Evolutionary conservation across 225 moss, liverwort and hornwort species (phyloP), one percentile per base, ranked within the genome.

Genomic region (Sphagnum tenellum): DNA sequence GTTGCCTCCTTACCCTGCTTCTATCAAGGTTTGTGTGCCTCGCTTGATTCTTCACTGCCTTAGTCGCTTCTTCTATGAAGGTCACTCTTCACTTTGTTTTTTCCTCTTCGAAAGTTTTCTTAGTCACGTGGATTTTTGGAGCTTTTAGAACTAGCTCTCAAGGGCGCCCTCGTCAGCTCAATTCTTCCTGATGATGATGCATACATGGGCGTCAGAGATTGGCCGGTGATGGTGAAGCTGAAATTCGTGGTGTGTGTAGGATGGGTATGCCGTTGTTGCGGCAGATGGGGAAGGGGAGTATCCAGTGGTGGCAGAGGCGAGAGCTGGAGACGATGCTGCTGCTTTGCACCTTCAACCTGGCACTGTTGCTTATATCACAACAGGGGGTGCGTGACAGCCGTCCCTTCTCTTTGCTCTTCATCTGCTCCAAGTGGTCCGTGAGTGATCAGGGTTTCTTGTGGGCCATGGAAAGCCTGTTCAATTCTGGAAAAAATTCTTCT

Each of bases 231-330:
- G 29, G 29, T 29, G 29, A 29, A 29, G 29, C 29, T 29, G 29
- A 29, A 29, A 29, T 29, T 29, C 29, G 0, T 29, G 29, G 29
- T 29, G 0, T 29, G 5, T 66, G 70, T 72, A 98, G 96, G 96
- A 98, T 77, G 96, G 96, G 9, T 98, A 85, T 68, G 96, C 96
- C 44, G 93, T 98, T 66, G 78, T 98, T 68, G 87, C 96, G 55
- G 69, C 85, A 44, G 96, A 98, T 71, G 96, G 96, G 51, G 88
- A 87, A 45, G 96, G 96, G 7, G 85, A 90, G 48, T 98, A 90
- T 66, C 70, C 83, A 3, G 84, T 98, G 12, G 60, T 89, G 47
- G 96, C 83, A 47, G 83, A 78, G 67, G 83, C 93, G 44, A 79
- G 92, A 78, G 92, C 96, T 8, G 96, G 96, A 66, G 83, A 86